Evolutionary conservation across 208 protist species (phyloP), one percentile per base, ranked within the genome.

Genomic region (Leishmania aethiopica): DNA sequence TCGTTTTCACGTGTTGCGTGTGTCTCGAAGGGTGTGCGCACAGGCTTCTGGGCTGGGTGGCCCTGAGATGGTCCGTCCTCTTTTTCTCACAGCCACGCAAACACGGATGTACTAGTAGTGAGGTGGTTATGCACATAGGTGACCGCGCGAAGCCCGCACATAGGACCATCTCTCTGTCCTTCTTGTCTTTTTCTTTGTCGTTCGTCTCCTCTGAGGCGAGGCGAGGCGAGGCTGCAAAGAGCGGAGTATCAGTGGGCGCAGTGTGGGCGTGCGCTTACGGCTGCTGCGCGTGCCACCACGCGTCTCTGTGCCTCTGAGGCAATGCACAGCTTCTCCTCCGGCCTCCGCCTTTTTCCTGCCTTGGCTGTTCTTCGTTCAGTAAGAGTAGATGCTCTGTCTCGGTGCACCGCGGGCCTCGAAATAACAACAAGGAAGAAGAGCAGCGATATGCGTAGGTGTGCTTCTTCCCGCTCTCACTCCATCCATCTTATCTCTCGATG

Each of bases 41-140:
- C 10, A n/a, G 11, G 35, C 28, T 3, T 53, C 5, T 32, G 25
- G 17, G 73, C 1, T 3, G 35, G 6, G 19, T 40, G 51, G 49
- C 35, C 35, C n/a, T 13, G 13, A 22, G 11, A 51, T 17, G 25
- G 3, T 55, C 8, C 42, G 45, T 13, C 40, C 19, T 40, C n/a
- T 67, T 75, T 32, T 22, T 75, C 72, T 53, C 55, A 47, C 59
- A 3, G 32, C 59, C 37, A 59, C 53, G 1, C 53, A 77, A 45
- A 19, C 57, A 70, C 25, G n/a, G 57, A 66, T 78, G 62, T 78
- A 78, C 42, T 35, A 4, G 28, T 78, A 70, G 42, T 35, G 42
- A 66, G 28, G 28, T 25, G 15, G 42, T 32, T 5, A 78, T 64
- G 42, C 45, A 35, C 22, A 70, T 51, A 55, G 40, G 28, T 55